Evolutionary conservation across 441 rosid species (phyloP), one percentile per base, ranked within the genome.

Genomic region (Brassica balearica): DNA sequence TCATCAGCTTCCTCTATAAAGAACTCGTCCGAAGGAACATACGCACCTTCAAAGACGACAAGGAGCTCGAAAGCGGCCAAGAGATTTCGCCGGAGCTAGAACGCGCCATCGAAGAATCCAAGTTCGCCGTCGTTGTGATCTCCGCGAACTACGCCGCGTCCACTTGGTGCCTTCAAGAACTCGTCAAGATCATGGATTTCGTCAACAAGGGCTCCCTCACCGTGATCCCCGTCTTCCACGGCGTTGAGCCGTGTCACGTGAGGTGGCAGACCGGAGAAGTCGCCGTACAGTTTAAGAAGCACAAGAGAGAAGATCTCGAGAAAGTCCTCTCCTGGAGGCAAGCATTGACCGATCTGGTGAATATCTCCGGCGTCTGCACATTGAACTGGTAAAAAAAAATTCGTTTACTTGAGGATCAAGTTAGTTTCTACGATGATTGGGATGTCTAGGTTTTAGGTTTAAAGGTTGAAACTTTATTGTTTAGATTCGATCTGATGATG

Each of bases 41-140:
- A 29, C 81, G 80, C n/a, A 68, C 85, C 0, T 89, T 89, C 80
- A 87, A 74, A 34, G 90, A 87, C 69, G 83, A 83, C 65, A 82
- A 78, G 68, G 88, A 77, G 43, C 36, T 87, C 11, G 38, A 77
- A 48, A 15, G 71, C 23, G 91, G 92, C 4, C 85, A 67, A 5
- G 69, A 55, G 79, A 83, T 88, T 22, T 80, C 82, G 0, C 80
- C 83, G 8, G 81, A 75, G 66, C 83, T 88, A 0, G 5, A 46
- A 1, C 75, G 65, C 4, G 87, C 87, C 17, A 88, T 88, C 55
- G 70, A 76, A 46, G 85, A 72, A 53, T 86, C 91, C 0, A 84
- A 65, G 3, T 72, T 76, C 6, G 82, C 88, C 8, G 78, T 85
- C 48, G 81, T 80, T 2, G 82, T 85, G 63, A 41, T 87, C 71